Evolutionary conservation across 768 basidiomycete genomes (phyloP), one percentile per base, ranked within the genome.

Genomic region (Pleurotus ostreatus): DNA sequence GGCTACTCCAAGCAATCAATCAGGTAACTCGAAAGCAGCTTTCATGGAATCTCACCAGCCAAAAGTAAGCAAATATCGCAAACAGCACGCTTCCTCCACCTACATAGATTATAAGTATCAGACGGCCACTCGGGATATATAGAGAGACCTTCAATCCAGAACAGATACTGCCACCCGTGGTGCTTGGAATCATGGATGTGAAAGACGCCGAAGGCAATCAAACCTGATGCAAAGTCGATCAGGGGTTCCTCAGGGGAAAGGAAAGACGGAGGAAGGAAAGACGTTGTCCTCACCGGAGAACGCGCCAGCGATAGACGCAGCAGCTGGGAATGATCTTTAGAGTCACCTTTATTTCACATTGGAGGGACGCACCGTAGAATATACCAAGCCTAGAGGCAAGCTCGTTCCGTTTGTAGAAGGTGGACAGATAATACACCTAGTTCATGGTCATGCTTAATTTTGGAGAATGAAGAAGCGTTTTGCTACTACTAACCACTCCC

Each of bases 161-260:
- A 81, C 23, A 80, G 60, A 58, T 73, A 80, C 63, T 80, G 78
- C 80, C 80, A 82, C 4, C 72, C 68, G 60, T 79, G 70, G 59
- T 79, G 72, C 16, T 68, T 72, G 2, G 69, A 55, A 55, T 70
- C 64, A 16, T 74, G 55, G 20, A 80, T 74, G 23, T 79, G 78
- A 60, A 82, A 82, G n/a, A 78, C 75, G 30, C 77, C 79, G 59
- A 76, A 81, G 1, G 79, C 77, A 48, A 80, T 74, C 11, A 80
- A 70, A 44, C 78, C 77, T 71, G 40, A 26, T 57, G 46, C 30
- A 8, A 34, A 34, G 30, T 34, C 30, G 1, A 34, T 34, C 30
- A 34, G 30, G 30, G 30, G 30, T 34, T 34, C 11, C 3, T 34
- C 30, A 34, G 30, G 9, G 30, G 30, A 34, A 34, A 8, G 7